A percentile compares a stretch with the other conserved stretches of the same genome.
phyloP scores from a whole-genome alignment of 306 rosid species.

The Ochetophila trinervis region DNA sequence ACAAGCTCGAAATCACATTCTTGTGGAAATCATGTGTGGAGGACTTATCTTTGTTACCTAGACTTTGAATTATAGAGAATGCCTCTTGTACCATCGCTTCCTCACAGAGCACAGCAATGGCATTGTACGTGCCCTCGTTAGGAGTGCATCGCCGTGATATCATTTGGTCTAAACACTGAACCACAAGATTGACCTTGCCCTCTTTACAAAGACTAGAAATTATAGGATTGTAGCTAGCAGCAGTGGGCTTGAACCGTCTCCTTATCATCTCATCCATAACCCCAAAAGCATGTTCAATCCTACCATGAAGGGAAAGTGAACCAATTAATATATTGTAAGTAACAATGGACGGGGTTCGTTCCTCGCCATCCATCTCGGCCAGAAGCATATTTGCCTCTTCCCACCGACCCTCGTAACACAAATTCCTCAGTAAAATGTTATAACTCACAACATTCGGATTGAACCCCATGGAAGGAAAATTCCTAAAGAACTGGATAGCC shows the following conservation, averaged over 20 bases:
- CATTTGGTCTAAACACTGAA: constrained; percentile 74
- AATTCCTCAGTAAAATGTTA: constrained; percentile 69
- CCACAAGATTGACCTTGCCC: constrained; percentile 60
- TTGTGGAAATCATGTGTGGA: constrained; percentile 58
- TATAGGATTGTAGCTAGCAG: constrained; percentile 84
- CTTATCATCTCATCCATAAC: constrained; percentile 74
- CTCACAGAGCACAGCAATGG: constrained; percentile 73
- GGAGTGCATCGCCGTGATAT: constrained; percentile 47
- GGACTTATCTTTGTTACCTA: constrained; percentile 50
- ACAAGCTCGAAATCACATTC: constrained; percentile 57
- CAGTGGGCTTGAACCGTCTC: constrained; percentile 58
- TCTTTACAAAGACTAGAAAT: constrained; percentile 64
- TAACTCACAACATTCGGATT: constrained; percentile 81
- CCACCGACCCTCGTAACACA: constrained; percentile 77
- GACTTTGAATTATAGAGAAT: constrained; percentile 61
- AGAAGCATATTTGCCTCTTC: constrained; percentile 73
- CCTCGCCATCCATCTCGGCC: constrained; percentile 70
- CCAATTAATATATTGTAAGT: constrained; percentile 78
- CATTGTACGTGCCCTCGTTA: constrained; percentile 75
- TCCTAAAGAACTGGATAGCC: constrained; percentile 63
- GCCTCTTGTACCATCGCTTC: constrained; percentile 66
- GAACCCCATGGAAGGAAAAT: constrained; percentile 69
- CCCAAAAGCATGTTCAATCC: constrained; percentile 68
- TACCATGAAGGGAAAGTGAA: constrained; percentile 71
- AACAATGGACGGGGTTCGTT: constrained; percentile 53